Evolutionary conservation across 768 basidiomycete genomes (phyloP), one percentile per base, ranked within the genome.

Genomic region (Guyanaporus albipodus): DNA sequence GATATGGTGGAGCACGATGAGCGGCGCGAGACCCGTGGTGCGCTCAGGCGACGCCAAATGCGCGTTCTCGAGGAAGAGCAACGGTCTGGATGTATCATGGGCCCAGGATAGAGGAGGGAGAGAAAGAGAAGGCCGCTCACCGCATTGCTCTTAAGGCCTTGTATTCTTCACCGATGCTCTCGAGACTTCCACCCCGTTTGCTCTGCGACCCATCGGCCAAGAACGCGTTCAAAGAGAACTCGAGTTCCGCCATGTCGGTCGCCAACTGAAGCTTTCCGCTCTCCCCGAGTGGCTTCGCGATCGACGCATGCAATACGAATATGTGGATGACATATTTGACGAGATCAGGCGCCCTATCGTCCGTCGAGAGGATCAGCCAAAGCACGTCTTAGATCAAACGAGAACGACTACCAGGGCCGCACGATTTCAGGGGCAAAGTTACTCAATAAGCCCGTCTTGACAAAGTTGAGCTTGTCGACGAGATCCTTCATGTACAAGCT

Each of bases 171-270:
- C 91, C 93, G 8, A 93, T 76, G 14, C 69, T 75, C 51, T 88
- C 87, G 33, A 95, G 71, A 55, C 79, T 80, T 10, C 79, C 76
- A 1, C 81, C 78, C 6, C 83, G 78, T 57, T 82, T 80, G 47
- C 72, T 73, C 51, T 78, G 76, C 2, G 71, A 62, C 40, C 74
- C 73, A 45, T 83, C 81, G 2, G 71, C 72, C 70, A 84, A 73
- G 63, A 97, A 89, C 4, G 87, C 79, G 57, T 83, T 87, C 44
- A 99, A 64, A 0, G 89, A 83, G 63, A 98, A 96, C 70, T 99
- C 96, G 50, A 98, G 76, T 63, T 92, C 89, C 0, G 94, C 88
- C 92, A 97, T 95, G 65, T 99, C 95, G 38, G 83, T 88, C 47
- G 92, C 91, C 53, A 98, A 74, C 68, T 95, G 93, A 21, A 99